Evolutionary conservation across 2,329 filamentous ascomycete species (phyloP).

Genomic region (Hortaea werneckii): DNA sequence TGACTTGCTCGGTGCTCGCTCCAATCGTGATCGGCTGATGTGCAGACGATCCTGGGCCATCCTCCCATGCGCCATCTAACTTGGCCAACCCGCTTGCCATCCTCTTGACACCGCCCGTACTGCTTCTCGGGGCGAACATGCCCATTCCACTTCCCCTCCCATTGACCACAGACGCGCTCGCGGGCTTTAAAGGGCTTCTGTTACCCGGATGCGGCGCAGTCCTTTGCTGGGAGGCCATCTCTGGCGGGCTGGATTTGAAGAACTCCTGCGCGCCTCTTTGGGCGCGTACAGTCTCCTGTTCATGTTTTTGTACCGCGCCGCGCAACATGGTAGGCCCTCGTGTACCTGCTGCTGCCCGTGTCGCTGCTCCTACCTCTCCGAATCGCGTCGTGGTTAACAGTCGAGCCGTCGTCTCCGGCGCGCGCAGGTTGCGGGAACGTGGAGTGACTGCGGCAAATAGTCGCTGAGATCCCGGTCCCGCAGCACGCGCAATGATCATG

Average conservation of each 20-base stretch:
- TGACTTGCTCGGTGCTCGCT: constrained; percentile 9
- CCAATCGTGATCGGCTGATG: constrained; percentile 26
- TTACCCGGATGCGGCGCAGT: constrained; percentile 11
- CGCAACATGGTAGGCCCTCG: constrained; percentile 28
- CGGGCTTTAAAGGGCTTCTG: constrained; percentile 26
- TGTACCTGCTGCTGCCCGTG: not conserved
- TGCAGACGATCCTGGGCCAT: constrained; percentile 17
- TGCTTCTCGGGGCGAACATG: constrained; percentile 9
- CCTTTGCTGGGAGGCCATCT: constrained; percentile 2
- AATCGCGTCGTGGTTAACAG: constrained; percentile 3
- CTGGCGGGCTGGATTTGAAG: constrained; percentile 32
- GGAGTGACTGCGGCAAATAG: constrained; percentile 12
- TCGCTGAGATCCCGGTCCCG: constrained; percentile 17
- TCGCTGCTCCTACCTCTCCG: not conserved
- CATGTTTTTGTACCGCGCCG: constrained; percentile 30
- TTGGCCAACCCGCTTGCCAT: constrained; percentile 39
- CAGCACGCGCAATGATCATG: constrained; percentile 19
- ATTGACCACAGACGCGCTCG: constrained; percentile 18
- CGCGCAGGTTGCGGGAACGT: constrained; percentile 5
- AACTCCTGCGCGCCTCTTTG: constrained; percentile 38
- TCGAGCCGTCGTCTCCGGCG: not conserved
- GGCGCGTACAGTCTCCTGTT: constrained; percentile 23
- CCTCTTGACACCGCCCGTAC: constrained; percentile 31
- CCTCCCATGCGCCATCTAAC: constrained; percentile 31
- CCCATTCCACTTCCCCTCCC: constrained; percentile 4